These are phyloP conservation scores for Venturia pyrina DNA, from an alignment of 2,329 filamentous ascomycete genomes.

Conservation along the genomic window DNA sequence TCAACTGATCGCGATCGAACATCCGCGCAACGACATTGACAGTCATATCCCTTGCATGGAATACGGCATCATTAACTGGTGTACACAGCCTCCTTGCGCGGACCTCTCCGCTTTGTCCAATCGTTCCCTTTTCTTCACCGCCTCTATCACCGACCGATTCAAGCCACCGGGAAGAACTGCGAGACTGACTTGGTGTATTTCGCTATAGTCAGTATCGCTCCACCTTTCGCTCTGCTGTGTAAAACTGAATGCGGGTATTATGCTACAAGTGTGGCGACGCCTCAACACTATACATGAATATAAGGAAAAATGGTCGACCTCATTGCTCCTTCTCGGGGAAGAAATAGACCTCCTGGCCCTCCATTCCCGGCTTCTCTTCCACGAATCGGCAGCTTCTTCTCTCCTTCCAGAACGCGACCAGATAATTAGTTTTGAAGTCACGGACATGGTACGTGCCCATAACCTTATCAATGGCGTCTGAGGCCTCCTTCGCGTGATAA, in stretches of 20 bases:
- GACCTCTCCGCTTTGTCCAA: no score
- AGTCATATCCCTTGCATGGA: no score
- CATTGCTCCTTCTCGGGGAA: background rate
- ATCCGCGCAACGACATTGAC: no score
- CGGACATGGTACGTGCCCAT: conserved; percentile 16
- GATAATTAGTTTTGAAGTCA: conserved; percentile 4
- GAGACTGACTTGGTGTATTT: no score
- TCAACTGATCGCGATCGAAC: no score
- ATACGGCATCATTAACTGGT: no score
- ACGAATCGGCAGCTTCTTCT: background rate
- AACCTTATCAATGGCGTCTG: conserved; percentile 28
- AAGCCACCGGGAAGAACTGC: background rate
- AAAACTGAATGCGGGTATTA: background rate
- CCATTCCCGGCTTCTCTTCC: background rate
- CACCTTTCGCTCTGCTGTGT: background rate
- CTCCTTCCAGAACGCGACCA: conserved; percentile 3
- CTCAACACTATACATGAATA: background rate
- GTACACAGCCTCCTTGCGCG: no score
- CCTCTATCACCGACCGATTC: background rate
- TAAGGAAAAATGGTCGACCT: background rate
- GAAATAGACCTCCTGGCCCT: conserved; percentile 4
- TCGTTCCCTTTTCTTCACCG: no score
- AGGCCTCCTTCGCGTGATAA: conserved; percentile 48
- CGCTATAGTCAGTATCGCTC: background rate
- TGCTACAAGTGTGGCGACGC: background rate